Evolutionary conservation across 495 filamentous ascomycete genomes (phyloP).

Genomic region (Pyrenopolyporus hunteri): DNA sequence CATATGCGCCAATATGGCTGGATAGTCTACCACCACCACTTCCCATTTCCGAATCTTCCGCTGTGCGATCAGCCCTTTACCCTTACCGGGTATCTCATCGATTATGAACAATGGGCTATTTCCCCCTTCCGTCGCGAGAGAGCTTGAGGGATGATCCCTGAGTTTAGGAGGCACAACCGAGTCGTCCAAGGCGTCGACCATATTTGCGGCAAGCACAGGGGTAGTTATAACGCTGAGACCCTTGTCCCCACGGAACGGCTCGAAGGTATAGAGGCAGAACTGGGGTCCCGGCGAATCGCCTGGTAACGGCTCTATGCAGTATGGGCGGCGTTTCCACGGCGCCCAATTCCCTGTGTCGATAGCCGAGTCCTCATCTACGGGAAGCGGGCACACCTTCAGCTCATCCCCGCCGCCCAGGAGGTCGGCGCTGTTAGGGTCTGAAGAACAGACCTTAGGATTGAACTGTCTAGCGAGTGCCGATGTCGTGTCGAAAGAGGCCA

Average conservation of each 20-base stretch:
- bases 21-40: conserved; percentile 39
- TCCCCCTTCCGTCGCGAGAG: conserved; percentile 16
- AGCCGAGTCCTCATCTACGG: conserved; percentile 27
- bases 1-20: conserved; percentile 36
- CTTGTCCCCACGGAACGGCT: conserved; percentile 42
- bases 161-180: conserved; percentile 19
- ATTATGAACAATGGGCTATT: conserved; percentile 26
- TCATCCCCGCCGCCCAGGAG: neutral
- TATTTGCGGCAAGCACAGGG: conserved; percentile 33
- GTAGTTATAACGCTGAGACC: conserved; percentile 42
- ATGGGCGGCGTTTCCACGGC: conserved; percentile 41
- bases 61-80: conserved; percentile 40
- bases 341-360: conserved; percentile 24
- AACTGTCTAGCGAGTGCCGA: neutral
- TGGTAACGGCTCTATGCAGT: conserved; percentile 32
- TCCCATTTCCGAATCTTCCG: conserved; percentile 35
- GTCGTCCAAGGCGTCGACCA: conserved; percentile 42
- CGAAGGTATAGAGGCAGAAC: conserved; percentile 46
- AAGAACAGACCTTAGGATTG: conserved; percentile 3
- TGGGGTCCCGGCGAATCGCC: conserved; percentile 11
- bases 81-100: conserved; percentile 34
- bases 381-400: conserved; percentile 15
- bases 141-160: conserved; percentile 22
- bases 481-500: neutral
- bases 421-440: neutral